phyloP scores from a whole-genome alignment of 306 rosid genomes.

The Mucuna pruriens region DNA sequence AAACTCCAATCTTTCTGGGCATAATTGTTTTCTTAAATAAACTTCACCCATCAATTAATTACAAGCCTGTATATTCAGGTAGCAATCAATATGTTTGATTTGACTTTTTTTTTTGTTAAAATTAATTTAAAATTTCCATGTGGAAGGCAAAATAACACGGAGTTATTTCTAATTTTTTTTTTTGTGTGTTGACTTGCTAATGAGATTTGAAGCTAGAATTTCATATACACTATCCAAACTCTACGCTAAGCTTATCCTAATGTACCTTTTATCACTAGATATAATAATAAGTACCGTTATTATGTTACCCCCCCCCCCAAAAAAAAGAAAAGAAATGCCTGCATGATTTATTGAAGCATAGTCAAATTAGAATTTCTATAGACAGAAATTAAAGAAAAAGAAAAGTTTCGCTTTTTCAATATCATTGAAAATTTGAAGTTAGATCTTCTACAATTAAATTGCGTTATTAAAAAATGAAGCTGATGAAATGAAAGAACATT shows the following conservation, averaged over 20 bases:
- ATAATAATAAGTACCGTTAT: not conserved
- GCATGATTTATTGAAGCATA: not conserved
- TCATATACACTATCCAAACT: too few relatives aligned
- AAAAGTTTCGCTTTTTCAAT: not conserved
- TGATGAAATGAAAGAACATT: constrained; percentile 25
- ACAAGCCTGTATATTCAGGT: not conserved
- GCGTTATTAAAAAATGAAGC: constrained; percentile 18
- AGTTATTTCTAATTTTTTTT: too few relatives aligned
- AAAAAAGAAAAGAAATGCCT: not conserved
- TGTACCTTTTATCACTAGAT: too few relatives aligned
- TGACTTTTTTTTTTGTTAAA: too few relatives aligned
- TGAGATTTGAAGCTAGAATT: too few relatives aligned
- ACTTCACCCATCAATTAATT: not conserved
- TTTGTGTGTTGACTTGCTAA: too few relatives aligned
- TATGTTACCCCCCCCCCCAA: too few relatives aligned
- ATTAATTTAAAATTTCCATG: too few relatives aligned
- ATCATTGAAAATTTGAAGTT: not conserved
- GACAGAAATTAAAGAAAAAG: not conserved
- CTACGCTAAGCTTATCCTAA: too few relatives aligned
- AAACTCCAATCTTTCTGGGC: constrained; percentile 24
- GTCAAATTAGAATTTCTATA: not conserved
- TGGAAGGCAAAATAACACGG: too few relatives aligned
- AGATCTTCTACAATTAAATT: not conserved
- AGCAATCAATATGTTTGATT: too few relatives aligned
- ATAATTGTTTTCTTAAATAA: not conserved